Percentiles rank a stretch among this genome's conserved stretches.
Conservation (phyloP, 164 flowering plant genomes). For the Tinospora cordifolia region DNA sequence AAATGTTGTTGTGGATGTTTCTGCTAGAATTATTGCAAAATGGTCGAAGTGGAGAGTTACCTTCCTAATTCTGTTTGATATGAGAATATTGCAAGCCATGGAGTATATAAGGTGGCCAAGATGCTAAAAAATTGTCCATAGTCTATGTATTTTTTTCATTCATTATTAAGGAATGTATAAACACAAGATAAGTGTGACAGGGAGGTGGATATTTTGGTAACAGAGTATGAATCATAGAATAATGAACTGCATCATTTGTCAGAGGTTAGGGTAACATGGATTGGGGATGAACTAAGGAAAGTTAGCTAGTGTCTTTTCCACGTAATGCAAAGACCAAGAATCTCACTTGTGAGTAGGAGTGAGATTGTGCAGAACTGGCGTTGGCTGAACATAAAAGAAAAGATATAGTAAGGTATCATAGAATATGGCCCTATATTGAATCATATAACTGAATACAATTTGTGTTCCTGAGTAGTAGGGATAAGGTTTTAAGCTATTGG, state of each 20-base stretch:
- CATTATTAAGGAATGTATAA: background rate
- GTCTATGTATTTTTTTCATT: background rate
- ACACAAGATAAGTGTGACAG: background rate
- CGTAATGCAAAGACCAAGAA: background rate
- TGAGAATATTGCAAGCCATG: no score
- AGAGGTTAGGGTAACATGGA: background rate
- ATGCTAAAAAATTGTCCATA: background rate
- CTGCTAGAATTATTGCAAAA: no score
- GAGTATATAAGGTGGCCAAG: no score
- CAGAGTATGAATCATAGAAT: background rate
- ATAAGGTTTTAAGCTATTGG: background rate
- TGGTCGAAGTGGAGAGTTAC: no score
- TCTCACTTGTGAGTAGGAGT: background rate
- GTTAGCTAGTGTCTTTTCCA: background rate
- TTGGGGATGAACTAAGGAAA: background rate
- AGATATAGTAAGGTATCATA: background rate
- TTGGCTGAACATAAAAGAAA: background rate
- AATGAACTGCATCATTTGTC: background rate
- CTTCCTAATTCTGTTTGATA: no score
- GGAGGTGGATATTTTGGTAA: background rate
- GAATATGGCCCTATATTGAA: background rate
- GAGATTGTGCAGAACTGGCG: background rate
- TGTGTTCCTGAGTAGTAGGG: background rate
- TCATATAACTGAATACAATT: background rate
- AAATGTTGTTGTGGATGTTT: no score